Evolutionary conservation across 768 basidiomycete species (phyloP).

Genomic region (Steccherinum ochraceum): DNA sequence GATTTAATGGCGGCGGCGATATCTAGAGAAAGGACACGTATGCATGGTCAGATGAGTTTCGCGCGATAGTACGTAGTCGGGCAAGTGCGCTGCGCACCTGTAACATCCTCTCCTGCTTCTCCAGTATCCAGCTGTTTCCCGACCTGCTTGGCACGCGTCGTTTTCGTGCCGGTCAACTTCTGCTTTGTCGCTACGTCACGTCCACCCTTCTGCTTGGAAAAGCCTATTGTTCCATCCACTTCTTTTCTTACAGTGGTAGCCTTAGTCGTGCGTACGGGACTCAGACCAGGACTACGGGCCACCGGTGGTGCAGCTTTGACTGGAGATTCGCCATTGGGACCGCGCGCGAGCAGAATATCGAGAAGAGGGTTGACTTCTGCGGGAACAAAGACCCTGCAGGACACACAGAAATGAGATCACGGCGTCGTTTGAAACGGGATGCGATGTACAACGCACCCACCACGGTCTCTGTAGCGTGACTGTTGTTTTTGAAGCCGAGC

Average conservation of each 20-base stretch:
- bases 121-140: neutral
- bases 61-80: too few species aligned
- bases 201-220: too few species aligned
- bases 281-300: neutral
- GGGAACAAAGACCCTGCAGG: slow-evolving; percentile 48
- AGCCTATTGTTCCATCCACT: too few species aligned
- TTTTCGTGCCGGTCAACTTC: neutral
- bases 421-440: too few species aligned
- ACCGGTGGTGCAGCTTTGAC: slow-evolving; percentile 17
- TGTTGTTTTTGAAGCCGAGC: slow-evolving; percentile 58
- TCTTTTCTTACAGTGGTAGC: too few species aligned
- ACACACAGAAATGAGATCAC: too few species aligned
- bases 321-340: slow-evolving; percentile 42
- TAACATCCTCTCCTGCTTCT: neutral
- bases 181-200: too few species aligned
- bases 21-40: too few species aligned
- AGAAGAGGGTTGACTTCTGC: slow-evolving; percentile 41
- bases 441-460: slow-evolving; percentile 22
- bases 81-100: too few species aligned
- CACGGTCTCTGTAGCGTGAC: slow-evolving; percentile 56
- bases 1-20: too few species aligned
- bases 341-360: slow-evolving; percentile 47
- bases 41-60: too few species aligned
- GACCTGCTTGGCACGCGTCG: neutral
- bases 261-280: neutral